Conservation (phyloP, 139 green algal species). For the Mesotaenium endlicherianum region DNA sequence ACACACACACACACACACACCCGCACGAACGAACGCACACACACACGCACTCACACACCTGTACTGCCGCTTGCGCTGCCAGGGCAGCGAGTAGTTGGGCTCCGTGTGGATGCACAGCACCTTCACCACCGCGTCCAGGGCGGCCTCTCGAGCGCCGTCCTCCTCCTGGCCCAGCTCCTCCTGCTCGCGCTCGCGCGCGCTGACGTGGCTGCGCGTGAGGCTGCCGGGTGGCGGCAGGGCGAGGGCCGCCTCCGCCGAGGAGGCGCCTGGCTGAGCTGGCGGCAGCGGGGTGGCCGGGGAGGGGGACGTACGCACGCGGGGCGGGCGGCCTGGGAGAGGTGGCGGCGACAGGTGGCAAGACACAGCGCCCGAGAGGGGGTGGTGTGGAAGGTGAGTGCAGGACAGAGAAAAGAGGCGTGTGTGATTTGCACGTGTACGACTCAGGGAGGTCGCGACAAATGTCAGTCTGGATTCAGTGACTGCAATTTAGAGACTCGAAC, state of each 20-base stretch:
- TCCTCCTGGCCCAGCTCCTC: background rate
- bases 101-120: conserved; percentile 81
- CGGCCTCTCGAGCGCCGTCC: background rate
- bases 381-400: too few relatives aligned
- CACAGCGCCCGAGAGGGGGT: too few relatives aligned
- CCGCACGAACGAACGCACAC: background rate
- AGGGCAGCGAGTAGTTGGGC: conserved; percentile 82
- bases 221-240: background rate
- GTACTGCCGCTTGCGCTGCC: conserved; percentile 79
- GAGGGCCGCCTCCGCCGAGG: background rate
- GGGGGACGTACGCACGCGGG: background rate
- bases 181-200: background rate
- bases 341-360: too few relatives aligned
- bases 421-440: too few relatives aligned
- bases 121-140: conserved; percentile 58
- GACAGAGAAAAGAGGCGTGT: too few relatives aligned
- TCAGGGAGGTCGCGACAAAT: too few relatives aligned
- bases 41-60: background rate
- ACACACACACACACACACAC: background rate
- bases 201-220: background rate
- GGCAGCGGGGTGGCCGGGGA: background rate
- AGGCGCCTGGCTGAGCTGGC: background rate
- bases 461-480: too few relatives aligned
- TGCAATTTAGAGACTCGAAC: too few relatives aligned
- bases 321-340: too few relatives aligned